Evolutionary conservation across 352 stramenopile genomes (phyloP).

Genomic region (Phytophthora rubi): DNA sequence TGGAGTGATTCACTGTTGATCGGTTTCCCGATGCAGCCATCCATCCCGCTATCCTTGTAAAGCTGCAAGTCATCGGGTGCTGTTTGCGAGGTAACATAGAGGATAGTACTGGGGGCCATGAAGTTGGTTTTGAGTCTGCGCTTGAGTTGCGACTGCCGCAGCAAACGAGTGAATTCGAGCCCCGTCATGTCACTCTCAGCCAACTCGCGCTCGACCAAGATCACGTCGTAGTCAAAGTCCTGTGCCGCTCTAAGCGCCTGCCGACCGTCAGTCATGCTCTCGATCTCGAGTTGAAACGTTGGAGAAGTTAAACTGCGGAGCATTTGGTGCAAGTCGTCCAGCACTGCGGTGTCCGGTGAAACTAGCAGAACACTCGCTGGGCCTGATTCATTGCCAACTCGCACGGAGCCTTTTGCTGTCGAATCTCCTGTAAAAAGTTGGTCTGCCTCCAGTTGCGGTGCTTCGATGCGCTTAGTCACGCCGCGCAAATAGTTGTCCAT

Average conservation of each 20-base stretch:
- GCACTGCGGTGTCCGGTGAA: constrained; percentile 39
- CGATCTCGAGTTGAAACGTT: constrained; percentile 43
- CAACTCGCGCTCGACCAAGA: constrained; percentile 87
- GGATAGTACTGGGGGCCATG: constrained; percentile 34
- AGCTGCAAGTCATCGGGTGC: constrained; percentile 71
- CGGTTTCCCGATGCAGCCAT: constrained; percentile 91
- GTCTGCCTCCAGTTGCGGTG: constrained; percentile 37
- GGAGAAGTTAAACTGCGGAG: constrained; percentile 29
- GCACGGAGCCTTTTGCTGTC: constrained; percentile 8
- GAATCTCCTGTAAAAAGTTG: constrained; percentile 47
- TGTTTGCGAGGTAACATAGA: constrained; percentile 79
- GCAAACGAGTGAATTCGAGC: constrained; percentile 76
- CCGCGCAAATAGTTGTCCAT: constrained; percentile 75
- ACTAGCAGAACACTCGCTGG: constrained; percentile 38
- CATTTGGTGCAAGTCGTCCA: constrained; percentile 47
- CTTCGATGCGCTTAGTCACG: constrained; percentile 56
- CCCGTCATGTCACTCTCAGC: constrained; percentile 47
- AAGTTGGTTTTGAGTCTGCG: constrained; percentile 40
- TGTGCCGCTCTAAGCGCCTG: constrained; percentile 63
- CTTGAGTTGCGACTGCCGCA: constrained; percentile 84
- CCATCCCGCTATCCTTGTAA: constrained; percentile 92
- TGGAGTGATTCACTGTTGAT: constrained; percentile 66
- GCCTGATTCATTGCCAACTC: background rate
- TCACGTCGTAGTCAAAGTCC: constrained; percentile 74
- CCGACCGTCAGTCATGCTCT: constrained; percentile 62